Evolutionary conservation across 2,329 filamentous ascomycete species (phyloP).

Genomic region (Botrytis deweyae): DNA sequence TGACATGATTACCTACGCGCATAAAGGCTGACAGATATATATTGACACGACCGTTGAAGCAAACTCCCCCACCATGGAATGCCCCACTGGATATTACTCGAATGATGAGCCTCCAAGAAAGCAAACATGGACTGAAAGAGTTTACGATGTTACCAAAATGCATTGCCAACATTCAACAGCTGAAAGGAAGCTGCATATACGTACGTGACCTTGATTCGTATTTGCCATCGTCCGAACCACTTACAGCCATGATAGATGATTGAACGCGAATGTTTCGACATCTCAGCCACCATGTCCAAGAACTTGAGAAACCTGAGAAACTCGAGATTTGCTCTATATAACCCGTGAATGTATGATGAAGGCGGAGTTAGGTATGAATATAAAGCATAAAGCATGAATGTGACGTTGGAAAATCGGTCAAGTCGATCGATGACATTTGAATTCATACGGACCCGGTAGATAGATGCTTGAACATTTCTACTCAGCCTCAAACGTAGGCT

Average conservation of each 20-base stretch:
- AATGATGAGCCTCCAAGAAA: not conserved
- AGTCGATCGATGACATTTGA: not conserved
- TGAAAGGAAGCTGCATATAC: not conserved
- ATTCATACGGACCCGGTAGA: not conserved
- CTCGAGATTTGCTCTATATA: not conserved
- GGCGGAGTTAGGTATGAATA: not conserved
- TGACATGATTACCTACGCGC: not conserved
- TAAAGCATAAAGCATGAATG: not conserved
- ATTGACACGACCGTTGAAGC: not conserved
- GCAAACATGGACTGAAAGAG: not conserved
- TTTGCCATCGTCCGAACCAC: not conserved
- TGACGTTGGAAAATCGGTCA: not conserved
- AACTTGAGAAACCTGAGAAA: not conserved
- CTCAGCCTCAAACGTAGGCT: slow-evolving; percentile 7
- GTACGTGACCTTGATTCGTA: not conserved
- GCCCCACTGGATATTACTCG: not conserved
- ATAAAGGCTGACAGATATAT: not conserved
- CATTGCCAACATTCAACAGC: slow-evolving; percentile 6
- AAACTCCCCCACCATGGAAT: not conserved
- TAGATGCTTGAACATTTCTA: not conserved
- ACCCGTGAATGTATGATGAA: not conserved
- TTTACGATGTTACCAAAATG: not conserved
- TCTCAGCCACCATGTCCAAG: not conserved
- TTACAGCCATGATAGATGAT: not conserved
- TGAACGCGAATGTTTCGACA: not conserved